phyloP scores from a whole-genome alignment of 2,329 filamentous ascomycete species.

The Exophiala spinifera region DNA sequence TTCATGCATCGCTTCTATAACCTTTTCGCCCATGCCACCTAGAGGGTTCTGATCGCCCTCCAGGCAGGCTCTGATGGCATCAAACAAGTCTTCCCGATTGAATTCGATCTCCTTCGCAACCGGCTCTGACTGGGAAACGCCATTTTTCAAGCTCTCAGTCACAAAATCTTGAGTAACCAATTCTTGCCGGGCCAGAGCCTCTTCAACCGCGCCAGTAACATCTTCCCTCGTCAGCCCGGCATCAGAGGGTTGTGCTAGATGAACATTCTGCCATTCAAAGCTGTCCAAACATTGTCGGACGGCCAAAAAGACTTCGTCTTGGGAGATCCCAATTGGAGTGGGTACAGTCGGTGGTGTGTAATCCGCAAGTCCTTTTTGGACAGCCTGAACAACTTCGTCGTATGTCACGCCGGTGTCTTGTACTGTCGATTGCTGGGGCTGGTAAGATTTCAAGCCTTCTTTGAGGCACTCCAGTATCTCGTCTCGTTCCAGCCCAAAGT shows the following conservation, averaged over 20 bases:
- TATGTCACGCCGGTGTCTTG: slow-evolving; percentile 62
- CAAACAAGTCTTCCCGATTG: slow-evolving; percentile 54
- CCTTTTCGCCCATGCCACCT: slow-evolving; percentile 55
- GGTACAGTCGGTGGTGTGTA: slow-evolving; percentile 73
- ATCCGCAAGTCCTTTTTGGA: slow-evolving; percentile 80
- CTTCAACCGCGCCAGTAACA: slow-evolving; percentile 58
- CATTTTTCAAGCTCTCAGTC: slow-evolving; percentile 57
- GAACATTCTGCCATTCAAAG: slow-evolving; percentile 64
- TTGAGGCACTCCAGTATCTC: slow-evolving; percentile 84
- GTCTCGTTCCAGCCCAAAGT: slow-evolving; percentile 84
- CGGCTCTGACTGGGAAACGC: slow-evolving; percentile 49
- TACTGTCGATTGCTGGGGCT: slow-evolving; percentile 38
- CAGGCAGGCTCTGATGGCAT: slow-evolving; percentile 57
- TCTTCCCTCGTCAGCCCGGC: slow-evolving; percentile 52
- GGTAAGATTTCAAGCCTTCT: slow-evolving; percentile 78
- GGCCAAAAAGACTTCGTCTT: slow-evolving; percentile 78
- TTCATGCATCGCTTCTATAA: slow-evolving; percentile 58
- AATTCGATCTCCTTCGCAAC: slow-evolving; percentile 59
- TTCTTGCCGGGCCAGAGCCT: slow-evolving; percentile 51
- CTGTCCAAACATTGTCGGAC: slow-evolving; percentile 85
- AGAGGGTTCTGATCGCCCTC: slow-evolving; percentile 53
- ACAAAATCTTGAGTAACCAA: slow-evolving; percentile 40
- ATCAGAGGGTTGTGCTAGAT: slow-evolving; percentile 34
- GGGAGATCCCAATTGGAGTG: slow-evolving; percentile 61
- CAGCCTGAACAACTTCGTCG: slow-evolving; percentile 80